Evolutionary conservation across 2,329 filamentous ascomycete species (phyloP).

Genomic region (Aspergillus felis): DNA sequence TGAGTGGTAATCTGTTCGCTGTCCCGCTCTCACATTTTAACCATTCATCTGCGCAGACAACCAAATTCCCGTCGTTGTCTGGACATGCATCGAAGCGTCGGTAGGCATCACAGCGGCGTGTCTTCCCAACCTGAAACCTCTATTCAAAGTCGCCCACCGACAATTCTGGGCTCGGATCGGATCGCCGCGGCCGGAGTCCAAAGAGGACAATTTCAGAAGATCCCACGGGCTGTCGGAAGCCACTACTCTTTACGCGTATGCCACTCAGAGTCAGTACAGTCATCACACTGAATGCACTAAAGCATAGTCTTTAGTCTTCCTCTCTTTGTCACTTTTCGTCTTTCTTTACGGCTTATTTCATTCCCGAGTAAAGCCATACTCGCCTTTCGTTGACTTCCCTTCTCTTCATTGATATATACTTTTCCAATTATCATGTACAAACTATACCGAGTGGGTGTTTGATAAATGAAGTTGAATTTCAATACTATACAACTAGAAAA

Average conservation of each 20-base stretch:
- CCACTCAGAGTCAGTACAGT: neutral
- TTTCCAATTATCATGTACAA: neutral
- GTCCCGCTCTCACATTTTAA: neutral
- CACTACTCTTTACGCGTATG: neutral
- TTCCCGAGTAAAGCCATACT: neutral
- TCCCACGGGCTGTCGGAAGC: neutral
- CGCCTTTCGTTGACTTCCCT: neutral
- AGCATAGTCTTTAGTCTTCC: neutral
- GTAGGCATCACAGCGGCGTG: slow-evolving; percentile 29
- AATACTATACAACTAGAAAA: neutral
- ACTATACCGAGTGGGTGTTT: neutral
- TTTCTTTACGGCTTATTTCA: neutral
- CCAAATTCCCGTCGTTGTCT: slow-evolving; percentile 26
- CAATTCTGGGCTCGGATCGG: slow-evolving; percentile 20
- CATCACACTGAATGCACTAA: neutral
- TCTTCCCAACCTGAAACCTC: slow-evolving; percentile 25
- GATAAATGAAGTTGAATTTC: neutral
- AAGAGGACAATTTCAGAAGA: neutral
- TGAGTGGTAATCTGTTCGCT: slow-evolving; percentile 11
- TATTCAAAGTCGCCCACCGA: slow-evolving; percentile 17
- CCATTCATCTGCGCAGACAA: slow-evolving; percentile 15
- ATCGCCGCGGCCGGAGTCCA: slow-evolving; percentile 1
- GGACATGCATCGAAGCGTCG: slow-evolving; percentile 28
- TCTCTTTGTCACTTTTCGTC: neutral
- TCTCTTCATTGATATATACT: neutral